phyloP scores from a whole-genome alignment of 768 basidiomycete genomes.

The Serendipita sp. region DNA sequence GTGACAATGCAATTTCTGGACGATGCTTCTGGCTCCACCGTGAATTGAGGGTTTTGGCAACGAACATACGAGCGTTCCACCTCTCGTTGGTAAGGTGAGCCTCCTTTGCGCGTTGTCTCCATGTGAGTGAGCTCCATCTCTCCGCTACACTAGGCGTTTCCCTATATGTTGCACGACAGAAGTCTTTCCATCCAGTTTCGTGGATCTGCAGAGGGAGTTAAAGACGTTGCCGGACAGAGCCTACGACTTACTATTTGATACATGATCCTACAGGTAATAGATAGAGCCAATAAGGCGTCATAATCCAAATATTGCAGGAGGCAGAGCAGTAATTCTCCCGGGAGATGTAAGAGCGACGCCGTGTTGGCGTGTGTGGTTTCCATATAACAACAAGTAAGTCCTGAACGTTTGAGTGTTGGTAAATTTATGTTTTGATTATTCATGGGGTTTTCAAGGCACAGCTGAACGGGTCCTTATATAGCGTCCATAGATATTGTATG shows the following conservation, averaged over 20 bases:
- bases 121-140: not conserved
- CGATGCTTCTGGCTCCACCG: slow-evolving; percentile 42
- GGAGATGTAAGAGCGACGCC: not conserved
- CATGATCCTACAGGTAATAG: not conserved
- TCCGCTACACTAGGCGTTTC: not conserved
- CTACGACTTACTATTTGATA: not conserved
- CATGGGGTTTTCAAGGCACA: no score
- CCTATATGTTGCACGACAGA: not conserved
- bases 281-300: not conserved
- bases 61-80: slow-evolving; percentile 36
- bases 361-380: no score
- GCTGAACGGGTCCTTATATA: no score
- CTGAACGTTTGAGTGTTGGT: no score
- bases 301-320: not conserved
- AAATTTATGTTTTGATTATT: no score
- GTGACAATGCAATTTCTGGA: slow-evolving; percentile 38
- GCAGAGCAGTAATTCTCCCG: not conserved
- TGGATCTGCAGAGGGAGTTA: not conserved
- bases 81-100: slow-evolving; percentile 28
- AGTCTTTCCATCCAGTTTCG: not conserved
- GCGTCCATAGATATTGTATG: no score
- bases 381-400: no score
- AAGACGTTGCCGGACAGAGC: not conserved
- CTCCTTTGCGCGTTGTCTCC: not conserved
- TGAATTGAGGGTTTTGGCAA: slow-evolving; percentile 47